These are phyloP conservation scores for Fraxinus cuspidata DNA, from an alignment of 257 asterid species.

Conservation along the genomic window DNA sequence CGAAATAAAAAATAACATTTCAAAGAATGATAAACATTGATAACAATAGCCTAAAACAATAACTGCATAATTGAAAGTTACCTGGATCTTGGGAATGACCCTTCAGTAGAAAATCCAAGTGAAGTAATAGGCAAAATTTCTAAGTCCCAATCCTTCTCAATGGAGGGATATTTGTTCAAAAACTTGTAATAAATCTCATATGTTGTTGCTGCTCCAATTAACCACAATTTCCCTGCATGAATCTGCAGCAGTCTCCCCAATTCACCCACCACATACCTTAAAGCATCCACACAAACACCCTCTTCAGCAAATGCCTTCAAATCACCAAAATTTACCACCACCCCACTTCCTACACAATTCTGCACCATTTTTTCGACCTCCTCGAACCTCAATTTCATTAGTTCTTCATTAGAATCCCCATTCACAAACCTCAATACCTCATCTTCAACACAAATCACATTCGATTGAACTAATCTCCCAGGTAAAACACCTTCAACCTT, in stretches of 20 bases:
- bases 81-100: slow-evolving; percentile 84
- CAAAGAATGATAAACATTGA: not conserved
- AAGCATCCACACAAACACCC: slow-evolving; percentile 37
- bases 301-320: slow-evolving; percentile 43
- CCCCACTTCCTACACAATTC: slow-evolving; percentile 37
- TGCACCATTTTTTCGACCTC: slow-evolving; percentile 46
- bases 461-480: slow-evolving; percentile 45
- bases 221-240: slow-evolving; percentile 55
- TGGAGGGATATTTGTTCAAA: slow-evolving; percentile 60
- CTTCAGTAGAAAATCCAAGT: slow-evolving; percentile 46
- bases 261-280: slow-evolving; percentile 45
- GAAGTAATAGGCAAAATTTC: slow-evolving; percentile 74
- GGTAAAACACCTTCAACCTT: slow-evolving; percentile 47
- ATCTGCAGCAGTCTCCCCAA: slow-evolving; percentile 45
- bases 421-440: slow-evolving; percentile 52
- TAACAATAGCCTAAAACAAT: not conserved
- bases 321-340: slow-evolving; percentile 70
- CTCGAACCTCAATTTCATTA: slow-evolving; percentile 50
- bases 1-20: not conserved
- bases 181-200: slow-evolving; percentile 67
- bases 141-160: slow-evolving; percentile 76
- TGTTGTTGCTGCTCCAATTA: slow-evolving; percentile 61
- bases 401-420: slow-evolving; percentile 53
- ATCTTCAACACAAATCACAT: slow-evolving; percentile 50
- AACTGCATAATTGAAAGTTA: slow-evolving; percentile 20